Percentiles rank a stretch among this genome's conserved stretches.
Evolutionary conservation across 2,329 filamentous ascomycete species (phyloP).

Genomic region (Pseudogymnoascus sp.): DNA sequence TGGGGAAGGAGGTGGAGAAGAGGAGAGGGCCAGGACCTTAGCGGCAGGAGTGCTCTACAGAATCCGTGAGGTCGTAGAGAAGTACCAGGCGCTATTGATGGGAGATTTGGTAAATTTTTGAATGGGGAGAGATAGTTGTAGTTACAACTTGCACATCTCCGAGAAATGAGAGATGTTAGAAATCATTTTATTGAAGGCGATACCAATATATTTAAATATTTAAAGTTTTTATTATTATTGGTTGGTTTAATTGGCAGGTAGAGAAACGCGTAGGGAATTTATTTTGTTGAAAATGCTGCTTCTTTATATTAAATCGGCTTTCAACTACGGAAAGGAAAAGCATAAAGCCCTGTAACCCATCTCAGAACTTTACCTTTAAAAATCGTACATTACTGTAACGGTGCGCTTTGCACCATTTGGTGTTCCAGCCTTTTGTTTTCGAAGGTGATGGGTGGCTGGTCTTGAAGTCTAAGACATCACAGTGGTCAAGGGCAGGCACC

Average conservation of each 20-base stretch:
- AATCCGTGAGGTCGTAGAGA: constrained; percentile 72
- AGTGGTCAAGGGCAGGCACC: background rate
- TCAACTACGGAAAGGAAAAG: background rate
- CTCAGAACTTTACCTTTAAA: background rate
- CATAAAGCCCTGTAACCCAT: background rate
- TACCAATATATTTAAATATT: background rate
- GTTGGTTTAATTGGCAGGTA: too few species aligned
- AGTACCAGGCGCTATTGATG: constrained; percentile 68
- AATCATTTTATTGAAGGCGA: background rate
- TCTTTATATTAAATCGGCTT: background rate
- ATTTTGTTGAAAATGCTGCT: background rate
- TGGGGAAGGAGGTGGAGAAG: constrained; percentile 46
- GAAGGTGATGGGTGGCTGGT: constrained; percentile 12
- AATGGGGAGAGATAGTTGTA: background rate
- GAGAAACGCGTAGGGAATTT: background rate
- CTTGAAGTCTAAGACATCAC: background rate
- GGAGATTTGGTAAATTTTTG: constrained; percentile 49
- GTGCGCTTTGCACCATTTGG: background rate
- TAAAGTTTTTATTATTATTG: background rate
- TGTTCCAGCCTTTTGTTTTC: constrained; percentile 16
- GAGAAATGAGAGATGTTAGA: background rate
- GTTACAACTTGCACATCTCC: background rate
- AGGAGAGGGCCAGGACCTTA: constrained; percentile 70
- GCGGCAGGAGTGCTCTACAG: constrained; percentile 72
- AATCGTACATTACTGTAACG: background rate